Evolutionary conservation across 306 rosid genomes (phyloP), one percentile per base, ranked within the genome.

Genomic region (Vigna nakashimae): DNA sequence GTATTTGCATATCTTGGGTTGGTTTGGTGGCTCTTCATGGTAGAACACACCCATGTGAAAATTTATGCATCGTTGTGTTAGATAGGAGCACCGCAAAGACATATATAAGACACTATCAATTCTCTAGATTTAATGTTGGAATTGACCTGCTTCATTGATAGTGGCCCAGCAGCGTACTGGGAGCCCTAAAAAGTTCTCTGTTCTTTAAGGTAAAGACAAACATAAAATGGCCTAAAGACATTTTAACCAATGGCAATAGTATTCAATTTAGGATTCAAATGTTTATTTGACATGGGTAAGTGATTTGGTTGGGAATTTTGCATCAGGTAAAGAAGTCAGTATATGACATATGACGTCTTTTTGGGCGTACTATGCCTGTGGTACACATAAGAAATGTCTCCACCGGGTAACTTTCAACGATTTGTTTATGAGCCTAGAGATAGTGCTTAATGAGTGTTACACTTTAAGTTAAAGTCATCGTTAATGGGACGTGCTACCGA

Each of bases 131-230:
- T 83, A 69, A 80, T 80, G 80, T 58, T 62, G 59, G 51, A 77
- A 66, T 82, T 80, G 83, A 79, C 75, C 49, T 65, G 65, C 69
- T 79, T 81, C 60, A 38, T 49, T 85, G 94, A 89, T 62, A 86
- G 90, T 75, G 90, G 87, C 96, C 75, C 79, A 69, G 52, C 83
- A 90, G 73, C 96, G 86, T 87, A 82, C 79, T 82, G 64, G 70
- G 71, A 84, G 70, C 77, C 67, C 74, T 65, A 65, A 36, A 36
- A 42, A 30, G 58, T 65, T 71, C 62, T 75, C 69, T 53, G 81
- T 82, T 76, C 94, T 88, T 93, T 34, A 84, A 90, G 92, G 88
- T 75, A 64, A 88, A 93, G 96, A 80, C 87, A 87, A 89, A 67
- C 88, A 76, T 82, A 75, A 72, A 84, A 82, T 34, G 65, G 40